A percentile compares a stretch with the other conserved stretches of the same genome.
phyloP scores from a whole-genome alignment of 129 eudicot species.

The Tanacetum coccineum region DNA sequence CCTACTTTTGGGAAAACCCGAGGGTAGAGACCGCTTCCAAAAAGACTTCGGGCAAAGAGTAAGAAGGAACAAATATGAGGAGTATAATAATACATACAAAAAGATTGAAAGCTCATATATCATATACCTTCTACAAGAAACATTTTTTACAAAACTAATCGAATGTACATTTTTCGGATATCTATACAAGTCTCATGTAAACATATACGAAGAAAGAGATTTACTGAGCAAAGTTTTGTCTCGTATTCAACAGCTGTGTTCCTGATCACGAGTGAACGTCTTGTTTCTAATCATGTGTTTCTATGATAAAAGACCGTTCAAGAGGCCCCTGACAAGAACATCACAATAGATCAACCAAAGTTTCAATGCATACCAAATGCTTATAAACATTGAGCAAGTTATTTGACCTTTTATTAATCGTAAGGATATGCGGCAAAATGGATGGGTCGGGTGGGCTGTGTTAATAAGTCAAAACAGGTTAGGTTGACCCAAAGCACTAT shows the following conservation, averaged over 20 bases:
- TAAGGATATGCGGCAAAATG: too few species aligned
- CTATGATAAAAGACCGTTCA: constrained; percentile 44
- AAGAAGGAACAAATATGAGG: constrained; percentile 1
- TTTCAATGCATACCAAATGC: constrained; percentile 9
- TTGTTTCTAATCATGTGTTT: constrained; percentile 14
- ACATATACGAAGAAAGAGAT: constrained; percentile 7
- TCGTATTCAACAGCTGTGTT: not conserved
- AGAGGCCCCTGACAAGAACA: constrained; percentile 50
- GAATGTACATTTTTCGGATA: constrained; percentile 23
- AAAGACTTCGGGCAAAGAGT: too few species aligned
- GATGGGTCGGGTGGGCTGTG: too few species aligned
- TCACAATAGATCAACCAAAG: constrained; percentile 11
- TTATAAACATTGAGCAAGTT: not conserved
- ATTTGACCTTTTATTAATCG: not conserved
- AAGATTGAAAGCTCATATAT: constrained; percentile 23
- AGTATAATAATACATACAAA: constrained; percentile 21
- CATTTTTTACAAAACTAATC: not conserved
- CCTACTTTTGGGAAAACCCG: too few species aligned
- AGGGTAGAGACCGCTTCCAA: too few species aligned
- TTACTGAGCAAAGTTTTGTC: not conserved
- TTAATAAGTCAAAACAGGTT: too few species aligned
- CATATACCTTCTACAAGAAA: constrained; percentile 3
- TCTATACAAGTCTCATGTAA: not conserved
- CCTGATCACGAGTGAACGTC: constrained; percentile 1
- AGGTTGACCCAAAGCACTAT: too few species aligned